These are phyloP conservation scores for Tripterygium wilfordii DNA, from an alignment of 177 flowering plant genomes.

Conservation along the genomic window DNA sequence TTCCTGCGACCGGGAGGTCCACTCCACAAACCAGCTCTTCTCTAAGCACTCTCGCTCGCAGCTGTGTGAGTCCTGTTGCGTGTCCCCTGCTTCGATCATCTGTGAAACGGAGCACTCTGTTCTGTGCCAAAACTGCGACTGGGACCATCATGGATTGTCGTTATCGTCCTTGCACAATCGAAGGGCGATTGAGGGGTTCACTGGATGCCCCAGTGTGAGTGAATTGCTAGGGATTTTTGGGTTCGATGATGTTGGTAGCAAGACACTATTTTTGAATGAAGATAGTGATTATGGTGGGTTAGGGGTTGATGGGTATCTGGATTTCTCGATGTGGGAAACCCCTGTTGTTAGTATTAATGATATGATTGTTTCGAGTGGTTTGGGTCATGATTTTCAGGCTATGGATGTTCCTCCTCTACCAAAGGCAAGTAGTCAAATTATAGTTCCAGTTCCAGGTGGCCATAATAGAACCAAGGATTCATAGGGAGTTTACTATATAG, in stretches of 20 bases:
- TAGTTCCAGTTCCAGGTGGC: neutral
- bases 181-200: slow-evolving; percentile 65
- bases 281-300: slow-evolving; percentile 11
- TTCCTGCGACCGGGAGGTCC: slow-evolving; percentile 73
- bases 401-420: slow-evolving; percentile 64
- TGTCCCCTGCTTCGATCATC: slow-evolving; percentile 50
- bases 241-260: slow-evolving; percentile 44
- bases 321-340: slow-evolving; percentile 59
- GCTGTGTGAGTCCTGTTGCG: slow-evolving; percentile 65
- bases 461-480: too few species aligned
- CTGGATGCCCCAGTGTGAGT: slow-evolving; percentile 56
- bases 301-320: slow-evolving; percentile 16
- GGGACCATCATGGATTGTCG: slow-evolving; percentile 46
- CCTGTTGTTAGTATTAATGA: slow-evolving; percentile 56
- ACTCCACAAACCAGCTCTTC: slow-evolving; percentile 66
- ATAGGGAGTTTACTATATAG: too few species aligned
- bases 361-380: slow-evolving; percentile 40
- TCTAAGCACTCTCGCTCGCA: slow-evolving; percentile 57
- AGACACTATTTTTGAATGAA: slow-evolving; percentile 18
- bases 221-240: slow-evolving; percentile 52
- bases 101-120: slow-evolving; percentile 54
- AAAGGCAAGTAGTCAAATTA: slow-evolving; percentile 34
- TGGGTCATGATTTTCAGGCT: slow-evolving; percentile 41
- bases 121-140: slow-evolving; percentile 81
- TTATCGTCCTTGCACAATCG: slow-evolving; percentile 32